Evolutionary conservation across 345 rosid genomes (phyloP), one percentile per base, ranked within the genome.

Genomic region (Rhizophora mangle): DNA sequence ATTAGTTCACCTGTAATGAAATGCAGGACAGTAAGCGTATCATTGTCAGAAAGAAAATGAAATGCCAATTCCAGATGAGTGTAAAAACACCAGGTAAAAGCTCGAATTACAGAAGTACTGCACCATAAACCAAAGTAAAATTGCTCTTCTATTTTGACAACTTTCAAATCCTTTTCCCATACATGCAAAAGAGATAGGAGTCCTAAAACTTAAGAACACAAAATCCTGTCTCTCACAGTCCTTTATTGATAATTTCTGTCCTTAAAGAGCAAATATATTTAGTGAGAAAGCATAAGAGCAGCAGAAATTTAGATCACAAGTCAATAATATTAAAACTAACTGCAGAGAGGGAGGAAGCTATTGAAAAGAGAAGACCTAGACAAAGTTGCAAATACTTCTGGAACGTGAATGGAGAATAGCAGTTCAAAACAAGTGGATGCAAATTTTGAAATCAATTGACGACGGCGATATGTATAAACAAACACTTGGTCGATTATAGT

Each of bases 1-100:
- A 10, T 26, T 39, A 57, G 6, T 32, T 64, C 39, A 59, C 74
- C 79, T 75, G 70, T 36, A 65, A 63, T 58, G 74, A 49, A 75
- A 58, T 58, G 70, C 63, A 69, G 15, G 51, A 57, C 37, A 8
- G n/a, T 37, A 46, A 2, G 59, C 49, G 16, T n/a, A 37, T 30
- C 68, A 73, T 53, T 29, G 32, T 24, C 70, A 72, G n/a, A 56
- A 39, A 24, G 7, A 62, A 34, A 66, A 37, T 13, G 26, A 43
- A 43, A 60, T 51, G 2, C 16, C 4, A 32, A 60, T 46, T 34
- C 21, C 16, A 60, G 4, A 26, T 11, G 24, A 34, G 36, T 56
- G 19, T 8, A 46, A 57, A 52, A 60, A 69, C 19, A 69, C n/a
- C 15, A 49, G 56, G 21, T 15, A 30, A 21, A 56, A 63, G 46